These are phyloP conservation scores for Clonostachys rhizophaga DNA, from an alignment of 2,329 filamentous ascomycete species.

Conservation along the genomic window DNA sequence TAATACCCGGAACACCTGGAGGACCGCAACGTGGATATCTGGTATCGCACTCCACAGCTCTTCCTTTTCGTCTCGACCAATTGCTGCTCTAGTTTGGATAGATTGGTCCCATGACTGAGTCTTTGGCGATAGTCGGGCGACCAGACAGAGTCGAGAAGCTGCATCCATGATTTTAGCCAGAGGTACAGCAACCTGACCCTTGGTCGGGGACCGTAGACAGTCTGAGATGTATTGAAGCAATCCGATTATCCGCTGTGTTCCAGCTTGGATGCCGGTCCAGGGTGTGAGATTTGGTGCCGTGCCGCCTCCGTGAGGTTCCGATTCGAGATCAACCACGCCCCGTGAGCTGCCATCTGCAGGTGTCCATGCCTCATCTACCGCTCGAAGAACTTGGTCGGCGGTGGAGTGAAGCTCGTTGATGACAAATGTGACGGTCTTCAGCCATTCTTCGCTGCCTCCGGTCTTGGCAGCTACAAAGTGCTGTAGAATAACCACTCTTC, in stretches of 20 bases:
- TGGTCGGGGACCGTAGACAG: conserved; percentile 60
- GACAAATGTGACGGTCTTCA: conserved; percentile 55
- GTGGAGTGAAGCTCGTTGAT: conserved; percentile 65
- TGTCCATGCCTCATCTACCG: conserved; percentile 78
- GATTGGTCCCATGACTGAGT: conserved; percentile 40
- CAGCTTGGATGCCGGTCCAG: conserved; percentile 74
- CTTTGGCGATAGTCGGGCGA: conserved; percentile 48
- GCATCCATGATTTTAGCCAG: conserved; percentile 66
- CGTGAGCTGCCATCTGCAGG: conserved; percentile 49
- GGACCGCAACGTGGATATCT: conserved; percentile 66
- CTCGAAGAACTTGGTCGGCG: conserved; percentile 72
- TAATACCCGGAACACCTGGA: conserved; percentile 57
- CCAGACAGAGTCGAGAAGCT: conserved; percentile 63
- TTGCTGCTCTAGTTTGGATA: conserved; percentile 65
- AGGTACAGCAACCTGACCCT: conserved; percentile 60
- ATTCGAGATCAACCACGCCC: conserved; percentile 36
- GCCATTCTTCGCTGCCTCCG: conserved; percentile 74
- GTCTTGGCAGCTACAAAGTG: conserved; percentile 81
- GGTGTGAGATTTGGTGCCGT: conserved; percentile 45
- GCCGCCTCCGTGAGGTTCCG: conserved; percentile 41
- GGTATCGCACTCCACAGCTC: conserved; percentile 71
- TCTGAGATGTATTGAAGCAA: conserved; percentile 62
- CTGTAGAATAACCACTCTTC: conserved; percentile 64
- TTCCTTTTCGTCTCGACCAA: conserved; percentile 77
- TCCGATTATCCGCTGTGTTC: conserved; percentile 62